Conservation (phyloP, 768 basidiomycete species). For the Trametes cinnabarina region DNA sequence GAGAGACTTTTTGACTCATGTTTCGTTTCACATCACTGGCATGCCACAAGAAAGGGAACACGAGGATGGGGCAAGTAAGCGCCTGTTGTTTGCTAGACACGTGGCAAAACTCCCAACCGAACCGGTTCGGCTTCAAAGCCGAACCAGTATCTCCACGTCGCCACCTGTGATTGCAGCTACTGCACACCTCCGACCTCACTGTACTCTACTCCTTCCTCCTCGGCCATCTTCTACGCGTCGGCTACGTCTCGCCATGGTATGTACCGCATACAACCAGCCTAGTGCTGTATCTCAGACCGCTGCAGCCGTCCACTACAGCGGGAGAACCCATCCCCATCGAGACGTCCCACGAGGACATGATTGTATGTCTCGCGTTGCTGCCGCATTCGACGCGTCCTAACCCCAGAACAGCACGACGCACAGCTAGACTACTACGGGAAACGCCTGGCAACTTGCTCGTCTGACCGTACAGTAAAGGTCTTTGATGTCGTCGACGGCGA, state of each 20-base stretch:
- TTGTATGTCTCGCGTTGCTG: constrained; percentile 52
- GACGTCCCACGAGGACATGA: constrained; percentile 98
- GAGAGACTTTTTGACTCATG: no score
- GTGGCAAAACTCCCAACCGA: not conserved
- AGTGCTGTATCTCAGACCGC: not conserved
- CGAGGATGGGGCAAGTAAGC: no score
- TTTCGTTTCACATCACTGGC: no score
- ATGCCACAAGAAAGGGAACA: no score
- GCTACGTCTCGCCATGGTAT: not conserved
- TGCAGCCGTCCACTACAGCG: constrained; percentile 19
- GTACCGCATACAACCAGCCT: not conserved
- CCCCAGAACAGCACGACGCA: constrained; percentile 80
- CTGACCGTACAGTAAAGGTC: constrained; percentile 91
- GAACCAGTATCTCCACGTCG: constrained; percentile 4
- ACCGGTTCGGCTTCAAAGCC: not conserved
- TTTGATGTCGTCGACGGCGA: constrained; percentile 94
- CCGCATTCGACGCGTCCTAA: constrained; percentile 11
- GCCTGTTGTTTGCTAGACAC: no score
- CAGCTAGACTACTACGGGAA: constrained; percentile 98
- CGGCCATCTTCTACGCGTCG: not conserved
- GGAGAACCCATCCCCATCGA: constrained; percentile 73
- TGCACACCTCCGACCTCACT: not conserved
- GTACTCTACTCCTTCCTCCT: not conserved
- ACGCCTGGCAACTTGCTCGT: constrained; percentile 94
- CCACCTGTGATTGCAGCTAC: not conserved